Evolutionary conservation across 2,329 filamentous ascomycete species (phyloP).

Genomic region (Trichophyton rubrum): DNA sequence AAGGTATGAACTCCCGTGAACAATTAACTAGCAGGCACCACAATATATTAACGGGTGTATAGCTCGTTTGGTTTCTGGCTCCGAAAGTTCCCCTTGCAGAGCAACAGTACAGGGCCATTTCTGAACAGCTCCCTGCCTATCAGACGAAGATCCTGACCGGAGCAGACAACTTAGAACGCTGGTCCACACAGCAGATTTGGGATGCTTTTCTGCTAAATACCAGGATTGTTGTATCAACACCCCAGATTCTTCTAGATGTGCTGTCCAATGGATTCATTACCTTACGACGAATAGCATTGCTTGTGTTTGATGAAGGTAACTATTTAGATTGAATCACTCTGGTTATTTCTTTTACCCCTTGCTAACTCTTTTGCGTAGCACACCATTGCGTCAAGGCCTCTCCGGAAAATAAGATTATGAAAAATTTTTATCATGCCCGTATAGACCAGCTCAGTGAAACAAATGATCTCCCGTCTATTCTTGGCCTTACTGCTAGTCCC

Average conservation of each 20-base stretch:
- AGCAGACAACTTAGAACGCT: slow-evolving; percentile 56
- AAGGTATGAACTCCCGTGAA: slow-evolving; percentile 38
- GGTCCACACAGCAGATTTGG: slow-evolving; percentile 58
- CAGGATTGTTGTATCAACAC: slow-evolving; percentile 64
- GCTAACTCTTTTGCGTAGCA: slow-evolving; percentile 37
- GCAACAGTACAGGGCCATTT: slow-evolving; percentile 53
- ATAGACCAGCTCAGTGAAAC: slow-evolving; percentile 24
- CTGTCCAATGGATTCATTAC: slow-evolving; percentile 61
- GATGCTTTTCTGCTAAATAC: slow-evolving; percentile 50
- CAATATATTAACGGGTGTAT: background rate
- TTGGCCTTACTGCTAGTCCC: slow-evolving; percentile 73
- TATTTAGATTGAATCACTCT: slow-evolving; percentile 11
- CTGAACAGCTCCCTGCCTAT: slow-evolving; percentile 45
- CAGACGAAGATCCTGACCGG: slow-evolving; percentile 54
- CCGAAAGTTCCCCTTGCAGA: slow-evolving; percentile 55
- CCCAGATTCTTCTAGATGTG: slow-evolving; percentile 61
- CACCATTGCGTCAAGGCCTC: slow-evolving; percentile 59
- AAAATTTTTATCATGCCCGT: slow-evolving; percentile 50
- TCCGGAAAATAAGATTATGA: slow-evolving; percentile 60
- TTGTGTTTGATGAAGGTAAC: slow-evolving; percentile 73
- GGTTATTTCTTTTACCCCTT: background rate
- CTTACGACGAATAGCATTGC: slow-evolving; percentile 50
- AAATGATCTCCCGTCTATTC: slow-evolving; percentile 46
- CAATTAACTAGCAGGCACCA: background rate
- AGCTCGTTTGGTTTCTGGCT: slow-evolving; percentile 58